Conservation (phyloP, 2,329 filamentous ascomycete genomes). For the Alternaria triticina region DNA sequence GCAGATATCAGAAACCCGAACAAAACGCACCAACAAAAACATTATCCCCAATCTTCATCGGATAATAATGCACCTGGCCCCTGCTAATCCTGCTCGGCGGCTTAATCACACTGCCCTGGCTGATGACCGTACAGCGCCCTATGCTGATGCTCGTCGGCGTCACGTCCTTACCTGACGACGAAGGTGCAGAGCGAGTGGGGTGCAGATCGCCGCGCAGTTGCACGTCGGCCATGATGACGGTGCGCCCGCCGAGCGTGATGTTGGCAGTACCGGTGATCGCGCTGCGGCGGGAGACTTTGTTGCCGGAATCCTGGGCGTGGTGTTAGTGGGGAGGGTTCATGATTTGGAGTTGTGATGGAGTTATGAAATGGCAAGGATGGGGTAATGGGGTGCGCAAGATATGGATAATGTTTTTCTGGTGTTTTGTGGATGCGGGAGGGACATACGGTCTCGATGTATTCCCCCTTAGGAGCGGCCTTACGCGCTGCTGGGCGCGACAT, state of each 20-base stretch:
- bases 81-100: constrained; percentile 85
- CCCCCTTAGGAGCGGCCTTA: constrained; percentile 71
- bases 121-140: constrained; percentile 89
- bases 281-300: constrained; percentile 94
- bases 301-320: constrained; percentile 80
- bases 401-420: neutral
- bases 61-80: constrained; percentile 78
- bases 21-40: constrained; percentile 78
- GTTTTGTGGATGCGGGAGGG: neutral
- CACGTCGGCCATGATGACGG: constrained; percentile 93
- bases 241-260: constrained; percentile 94
- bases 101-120: constrained; percentile 76
- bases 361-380: neutral
- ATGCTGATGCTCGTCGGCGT: constrained; percentile 73
- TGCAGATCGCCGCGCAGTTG: constrained; percentile 89
- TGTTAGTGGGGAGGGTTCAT: neutral
- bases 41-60: constrained; percentile 91
- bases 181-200: constrained; percentile 46
- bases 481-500: constrained; percentile 61
- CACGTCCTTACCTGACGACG: constrained; percentile 39
- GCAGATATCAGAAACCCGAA: neutral
- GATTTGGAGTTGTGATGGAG: neutral
- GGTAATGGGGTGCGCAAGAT: neutral
- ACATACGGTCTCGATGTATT: constrained; percentile 94
- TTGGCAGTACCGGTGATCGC: constrained; percentile 94